phyloP scores from a whole-genome alignment of 164 flowering plant genomes.

The Vitis riparia region DNA sequence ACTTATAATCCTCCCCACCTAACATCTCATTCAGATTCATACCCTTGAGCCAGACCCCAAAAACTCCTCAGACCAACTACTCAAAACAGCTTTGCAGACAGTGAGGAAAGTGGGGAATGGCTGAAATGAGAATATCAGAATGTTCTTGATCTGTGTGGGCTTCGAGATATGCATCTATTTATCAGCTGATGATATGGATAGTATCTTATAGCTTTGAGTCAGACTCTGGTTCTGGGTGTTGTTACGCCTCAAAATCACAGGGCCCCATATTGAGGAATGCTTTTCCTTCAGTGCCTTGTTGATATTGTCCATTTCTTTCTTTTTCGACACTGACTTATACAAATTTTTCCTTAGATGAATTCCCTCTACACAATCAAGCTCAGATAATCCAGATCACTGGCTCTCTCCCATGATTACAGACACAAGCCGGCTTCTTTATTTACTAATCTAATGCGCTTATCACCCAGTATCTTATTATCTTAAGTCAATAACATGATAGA shows the following conservation, averaged over 20 bases:
- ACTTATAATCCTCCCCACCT: slow-evolving; percentile 15
- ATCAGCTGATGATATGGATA: neutral
- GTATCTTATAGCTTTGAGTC: neutral
- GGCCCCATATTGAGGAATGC: neutral
- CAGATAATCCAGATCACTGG: neutral
- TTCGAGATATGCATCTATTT: neutral
- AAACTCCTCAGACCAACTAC: no score
- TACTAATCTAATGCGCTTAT: neutral
- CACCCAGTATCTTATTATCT: no score
- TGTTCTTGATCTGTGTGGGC: neutral
- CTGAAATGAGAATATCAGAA: no score
- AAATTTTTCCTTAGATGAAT: no score
- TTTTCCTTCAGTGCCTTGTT: slow-evolving; percentile 12
- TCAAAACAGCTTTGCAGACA: no score
- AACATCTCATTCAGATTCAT: slow-evolving; percentile 16
- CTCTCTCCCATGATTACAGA: neutral
- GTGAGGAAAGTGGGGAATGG: no score
- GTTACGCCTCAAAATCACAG: slow-evolving; percentile 9
- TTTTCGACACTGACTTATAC: no score
- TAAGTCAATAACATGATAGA: no score
- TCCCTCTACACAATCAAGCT: no score
- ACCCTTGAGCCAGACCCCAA: no score
- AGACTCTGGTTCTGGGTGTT: neutral
- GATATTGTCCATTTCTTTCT: neutral
- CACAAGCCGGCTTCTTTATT: neutral